A percentile compares a stretch with the other conserved stretches of the same genome.
These are phyloP conservation scores for Ottelia alismoides DNA, from an alignment of 106 monocot genomes.

Conservation along the genomic window DNA sequence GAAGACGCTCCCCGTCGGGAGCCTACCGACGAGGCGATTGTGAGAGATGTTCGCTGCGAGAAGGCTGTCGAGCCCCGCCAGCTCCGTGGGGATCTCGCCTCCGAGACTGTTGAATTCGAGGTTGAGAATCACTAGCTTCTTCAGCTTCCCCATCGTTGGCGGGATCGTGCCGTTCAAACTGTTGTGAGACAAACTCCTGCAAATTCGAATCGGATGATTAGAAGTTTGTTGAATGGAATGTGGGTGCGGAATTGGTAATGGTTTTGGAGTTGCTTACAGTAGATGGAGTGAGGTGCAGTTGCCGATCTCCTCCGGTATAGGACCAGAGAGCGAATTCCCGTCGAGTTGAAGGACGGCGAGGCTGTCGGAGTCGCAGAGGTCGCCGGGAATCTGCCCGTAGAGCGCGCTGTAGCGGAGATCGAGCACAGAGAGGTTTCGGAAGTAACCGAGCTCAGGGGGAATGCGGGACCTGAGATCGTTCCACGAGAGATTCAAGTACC, in stretches of 20 bases:
- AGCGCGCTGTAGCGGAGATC: slow-evolving; percentile 42
- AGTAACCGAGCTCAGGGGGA: slow-evolving; percentile 38
- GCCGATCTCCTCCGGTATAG: no score
- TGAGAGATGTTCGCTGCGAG: slow-evolving; percentile 61
- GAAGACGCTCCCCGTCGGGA: slow-evolving; percentile 46
- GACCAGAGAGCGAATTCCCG: slow-evolving; percentile 34
- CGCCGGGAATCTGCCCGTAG: slow-evolving; percentile 32
- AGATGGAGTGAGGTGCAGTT: slow-evolving; percentile 40
- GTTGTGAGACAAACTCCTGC: slow-evolving; percentile 52
- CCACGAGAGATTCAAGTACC: slow-evolving; percentile 53
- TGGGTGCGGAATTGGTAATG: no score
- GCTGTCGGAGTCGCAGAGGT: slow-evolving; percentile 39
- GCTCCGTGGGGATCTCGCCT: slow-evolving; percentile 68
- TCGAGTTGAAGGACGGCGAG: slow-evolving; percentile 38
- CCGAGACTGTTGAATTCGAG: slow-evolving; percentile 61
- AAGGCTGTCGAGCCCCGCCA: slow-evolving; percentile 35
- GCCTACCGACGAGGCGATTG: slow-evolving; percentile 63
- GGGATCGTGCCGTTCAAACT: slow-evolving; percentile 35
- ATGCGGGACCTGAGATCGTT: slow-evolving; percentile 28
- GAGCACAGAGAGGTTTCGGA: slow-evolving; percentile 32
- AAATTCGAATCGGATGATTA: no score
- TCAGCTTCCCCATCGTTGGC: slow-evolving; percentile 22
- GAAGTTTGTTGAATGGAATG: no score
- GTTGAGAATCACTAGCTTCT: slow-evolving; percentile 62
- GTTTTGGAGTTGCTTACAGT: slow-evolving; percentile 47